Base-by-base conservation (phyloP, 2,329 filamentous ascomycete species). In the Arthrobotrys pseudoclavata region DNA sequence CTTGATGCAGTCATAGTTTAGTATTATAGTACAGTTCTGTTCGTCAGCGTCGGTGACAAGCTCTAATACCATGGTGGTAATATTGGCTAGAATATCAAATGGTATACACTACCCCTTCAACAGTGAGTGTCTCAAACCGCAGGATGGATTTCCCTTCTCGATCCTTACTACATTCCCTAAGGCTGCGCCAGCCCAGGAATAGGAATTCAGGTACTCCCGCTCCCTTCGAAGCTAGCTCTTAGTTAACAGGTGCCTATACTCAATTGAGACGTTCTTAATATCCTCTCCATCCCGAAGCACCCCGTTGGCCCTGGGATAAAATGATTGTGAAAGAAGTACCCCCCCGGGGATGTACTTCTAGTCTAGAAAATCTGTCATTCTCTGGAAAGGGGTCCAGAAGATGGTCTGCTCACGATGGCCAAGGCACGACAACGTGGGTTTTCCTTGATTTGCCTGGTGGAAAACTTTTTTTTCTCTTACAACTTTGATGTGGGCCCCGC, bases 141-240 rank as follows among this genome's bases (percentile, higher is more conserved):
- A 45, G 72, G 57, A 76, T 50, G 60, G 9, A 20, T 66, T 76
- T 68, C 72, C 66, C 37, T 47, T 55, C 60, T 52, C 15, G 20
- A 57, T 22, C 45, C 34, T 45, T 37, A 45, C 42, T 18, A 22
- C 63, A 69, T 45, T 40, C 60, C 60, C n/a, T 61, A 63, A 60
- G 60, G 69, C 72, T 76, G 64, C 72, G 72, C 72, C 72, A 60
- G 20, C 72, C 72, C 72, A 76, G 72, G 72, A 76, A 76, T 76
- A 76, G 72, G 57, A 31, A 60, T 66, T 76, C 72, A 76, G 72
- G 72, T 76, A 76, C 72, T 60, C 72, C 72, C 66, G 64, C 45
- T 52, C 60, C 57, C 4, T 24, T 45, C 40, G n/a, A 26, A 48
- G 15, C 31, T 31, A 48, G 15, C 48, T 37, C 71, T 26, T 45